Base-by-base conservation (phyloP, 164 flowering plant genomes). In the Warburgia ugandensis region DNA sequence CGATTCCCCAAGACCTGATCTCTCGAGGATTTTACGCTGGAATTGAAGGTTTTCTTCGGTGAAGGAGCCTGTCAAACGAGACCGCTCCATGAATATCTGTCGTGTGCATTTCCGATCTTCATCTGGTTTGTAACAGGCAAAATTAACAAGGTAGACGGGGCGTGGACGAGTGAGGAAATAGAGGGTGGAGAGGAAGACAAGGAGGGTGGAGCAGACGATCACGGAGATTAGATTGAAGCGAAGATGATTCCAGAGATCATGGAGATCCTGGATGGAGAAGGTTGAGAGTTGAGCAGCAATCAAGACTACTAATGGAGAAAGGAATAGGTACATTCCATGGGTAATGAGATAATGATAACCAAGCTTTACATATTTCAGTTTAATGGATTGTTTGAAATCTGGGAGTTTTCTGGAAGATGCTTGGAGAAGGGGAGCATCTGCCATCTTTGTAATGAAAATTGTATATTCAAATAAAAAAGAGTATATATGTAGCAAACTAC, bases 151-250 rank as follows among this genome's bases (percentile, higher is more conserved):
- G 47, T 79, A 86, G 39, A 86, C 86, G 0, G 86, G 77, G n/a
- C 73, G 74, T 4, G 95, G 91, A 25, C 88, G 85, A 20, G 83
- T 81, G 28, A 86, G 73, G 67, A 86, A 76, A 49, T 81, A 83
- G 22, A 80, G 70, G 28, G 91, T 81, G 20, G 73, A 73, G 3
- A 83, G 42, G 58, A 83, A 83, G 51, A 86, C 88, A 1, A 86
- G 69, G 14, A 81, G 73, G 44, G 68, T 67, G 2, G 82, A 81
- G 56, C 80, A 78, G 29, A 73, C 43, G 42, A 78, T 57, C 9
- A 79, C 88, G 4, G 80, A 81, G 5, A 77, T 64, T 8, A 81
- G 76, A 50, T 81, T 79, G 65, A 42, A 81, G 17, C 68, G 76
- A 1, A 81, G 79, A 50, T 78, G 75, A 56, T 73, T 66, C 88